Conservation (phyloP, 2,329 filamentous ascomycete genomes). For the Colletotrichum sp. region DNA sequence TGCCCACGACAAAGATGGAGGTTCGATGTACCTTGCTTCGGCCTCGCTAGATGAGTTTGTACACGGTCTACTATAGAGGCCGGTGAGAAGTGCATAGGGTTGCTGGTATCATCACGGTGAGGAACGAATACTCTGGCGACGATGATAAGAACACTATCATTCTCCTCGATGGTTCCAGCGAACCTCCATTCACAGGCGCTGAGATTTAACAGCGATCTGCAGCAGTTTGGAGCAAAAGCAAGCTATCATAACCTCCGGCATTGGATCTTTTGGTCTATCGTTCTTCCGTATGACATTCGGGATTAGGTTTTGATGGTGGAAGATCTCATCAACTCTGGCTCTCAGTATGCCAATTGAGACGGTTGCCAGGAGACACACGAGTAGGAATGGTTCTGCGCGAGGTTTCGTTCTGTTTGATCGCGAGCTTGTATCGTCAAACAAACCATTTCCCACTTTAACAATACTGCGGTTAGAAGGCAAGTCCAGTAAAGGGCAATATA, state of each 20-base stretch:
- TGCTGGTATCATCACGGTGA: background rate
- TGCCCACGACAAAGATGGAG: background rate
- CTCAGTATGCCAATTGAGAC: background rate
- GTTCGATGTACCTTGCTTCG: background rate
- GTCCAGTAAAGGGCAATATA: background rate
- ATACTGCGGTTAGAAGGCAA: background rate
- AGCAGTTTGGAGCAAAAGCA: background rate
- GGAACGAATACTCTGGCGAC: background rate
- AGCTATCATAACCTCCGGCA: background rate
- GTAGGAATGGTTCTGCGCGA: background rate
- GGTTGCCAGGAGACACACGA: background rate
- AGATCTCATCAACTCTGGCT: background rate
- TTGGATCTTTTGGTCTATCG: background rate
- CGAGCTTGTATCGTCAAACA: background rate
- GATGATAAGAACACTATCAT: background rate
- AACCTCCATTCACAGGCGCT: background rate
- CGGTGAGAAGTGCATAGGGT: background rate
- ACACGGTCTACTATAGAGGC: background rate
- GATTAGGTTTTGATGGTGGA: background rate
- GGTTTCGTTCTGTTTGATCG: background rate
- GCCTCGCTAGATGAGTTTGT: background rate
- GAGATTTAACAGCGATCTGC: background rate
- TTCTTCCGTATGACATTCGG: background rate
- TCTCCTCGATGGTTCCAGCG: background rate
- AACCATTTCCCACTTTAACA: background rate